Conservation (phyloP, 1,284 basidiomycete species). For the Ustilago shanxiensis region DNA sequence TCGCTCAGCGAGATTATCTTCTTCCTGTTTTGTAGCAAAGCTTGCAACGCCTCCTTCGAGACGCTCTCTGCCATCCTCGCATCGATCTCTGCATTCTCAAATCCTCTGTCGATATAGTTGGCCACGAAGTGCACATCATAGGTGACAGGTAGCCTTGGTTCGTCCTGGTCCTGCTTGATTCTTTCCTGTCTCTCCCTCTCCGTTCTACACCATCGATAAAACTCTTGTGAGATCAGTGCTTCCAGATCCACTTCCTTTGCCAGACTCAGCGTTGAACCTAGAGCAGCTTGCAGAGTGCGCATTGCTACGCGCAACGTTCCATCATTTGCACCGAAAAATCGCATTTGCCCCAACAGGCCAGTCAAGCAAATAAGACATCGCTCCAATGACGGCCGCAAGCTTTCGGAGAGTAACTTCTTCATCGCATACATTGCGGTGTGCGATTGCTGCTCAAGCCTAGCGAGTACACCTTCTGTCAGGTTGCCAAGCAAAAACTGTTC, state of each 20-base stretch:
- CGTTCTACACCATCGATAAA: slow-evolving; percentile 44
- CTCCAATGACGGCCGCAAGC: slow-evolving; percentile 37
- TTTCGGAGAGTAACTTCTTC: slow-evolving; percentile 26
- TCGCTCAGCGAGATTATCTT: neutral
- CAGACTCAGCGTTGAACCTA: slow-evolving; percentile 24
- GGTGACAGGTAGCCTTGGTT: slow-evolving; percentile 43
- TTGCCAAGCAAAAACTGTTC: slow-evolving; percentile 58
- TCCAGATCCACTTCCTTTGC: slow-evolving; percentile 40
- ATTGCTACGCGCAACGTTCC: slow-evolving; percentile 7
- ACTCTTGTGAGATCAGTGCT: slow-evolving; percentile 43
- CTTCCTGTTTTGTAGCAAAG: neutral
- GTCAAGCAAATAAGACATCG: slow-evolving; percentile 27
- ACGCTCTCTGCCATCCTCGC: slow-evolving; percentile 7
- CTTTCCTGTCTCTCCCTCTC: slow-evolving; percentile 54
- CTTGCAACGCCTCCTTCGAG: slow-evolving; percentile 7
- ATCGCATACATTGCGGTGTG: slow-evolving; percentile 33
- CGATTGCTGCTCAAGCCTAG: slow-evolving; percentile 35
- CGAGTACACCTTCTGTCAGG: slow-evolving; percentile 56
- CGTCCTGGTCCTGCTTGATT: slow-evolving; percentile 54
- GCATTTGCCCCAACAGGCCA: slow-evolving; percentile 16
- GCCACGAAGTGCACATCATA: slow-evolving; percentile 48
- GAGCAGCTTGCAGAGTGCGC: slow-evolving; percentile 13
- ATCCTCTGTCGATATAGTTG: slow-evolving; percentile 41
- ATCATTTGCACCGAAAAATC: slow-evolving; percentile 21
- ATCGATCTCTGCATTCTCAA: slow-evolving; percentile 27